Base-by-base conservation (phyloP, 2,329 filamentous ascomycete species). In the Beauveria brongniartii region DNA sequence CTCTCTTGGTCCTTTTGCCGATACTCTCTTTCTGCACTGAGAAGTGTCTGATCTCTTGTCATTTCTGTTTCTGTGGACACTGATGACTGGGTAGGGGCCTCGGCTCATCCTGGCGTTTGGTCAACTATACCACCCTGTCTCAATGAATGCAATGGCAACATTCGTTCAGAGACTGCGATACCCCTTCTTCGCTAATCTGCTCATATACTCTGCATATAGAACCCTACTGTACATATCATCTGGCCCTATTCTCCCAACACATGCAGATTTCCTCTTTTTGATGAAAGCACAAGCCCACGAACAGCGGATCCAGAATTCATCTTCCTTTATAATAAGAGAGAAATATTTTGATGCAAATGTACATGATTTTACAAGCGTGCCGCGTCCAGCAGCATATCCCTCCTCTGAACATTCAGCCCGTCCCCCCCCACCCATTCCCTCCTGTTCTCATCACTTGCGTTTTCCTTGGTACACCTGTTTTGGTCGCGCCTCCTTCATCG, bases 401-500 rank as follows among this genome's bases (percentile, higher is more conserved):
- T 30, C 16, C 37, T 12, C 9, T 14, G 1, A 30, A n/a, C 5
- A 41, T 2, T 5, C 3, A 30, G 5, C 34, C 14, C 12, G 14
- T 37, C 14, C 9, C 3, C 2, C 40, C 48, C 28, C 9, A 4
- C 46, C 55, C 48, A 20, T 50, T 18, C 20, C 18, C 28, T 4
- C 9, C 20, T n/a, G n/a, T 20, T 18, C 10, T 26, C 80, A 70
- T 76, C 72, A 77, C 65, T 67, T 69, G 62, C 70, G 72, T 68
- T 54, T 60, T 12, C 67, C 71, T 47, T 67, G 68, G 52, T 73
- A 68, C 59, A 76, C 71, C 72, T 77, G 76, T 73, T 78, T 74
- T 60, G 68, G 63, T 64, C 76, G 62, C 7, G 72, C 72, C 61
- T 73, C 69, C 64, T 73, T 72, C 66, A 72, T 70, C 1, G 72